Base-by-base conservation (phyloP, 73 alveolate species). In the Breviolum minutum region DNA sequence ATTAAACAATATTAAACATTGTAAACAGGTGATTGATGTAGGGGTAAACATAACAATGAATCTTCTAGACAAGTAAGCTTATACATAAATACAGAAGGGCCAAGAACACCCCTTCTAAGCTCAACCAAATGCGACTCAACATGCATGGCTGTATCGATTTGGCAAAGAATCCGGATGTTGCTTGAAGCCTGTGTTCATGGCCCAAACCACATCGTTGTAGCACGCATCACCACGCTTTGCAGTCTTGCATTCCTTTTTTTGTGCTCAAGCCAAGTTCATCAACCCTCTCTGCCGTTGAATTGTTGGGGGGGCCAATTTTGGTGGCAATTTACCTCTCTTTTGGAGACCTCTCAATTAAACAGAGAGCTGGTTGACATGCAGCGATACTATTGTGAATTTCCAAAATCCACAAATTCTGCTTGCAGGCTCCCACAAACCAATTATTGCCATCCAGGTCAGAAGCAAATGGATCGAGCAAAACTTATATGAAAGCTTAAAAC, bases 161-260 rank as follows among this genome's bases (percentile, higher is more conserved):
- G 4, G 63, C 64, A 63, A 82, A 54, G 93, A 48, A 26, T 54
- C 93, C 8, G 93, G 93, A 60, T 84, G 93, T 60, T 61, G 93
- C 20, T 84, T 54, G 85, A 68, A 68, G 70, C 95, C 95, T 8
- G 61, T 40, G 22, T 16, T n/a, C 84, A 29, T 88, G 54, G 95
- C 83, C 95, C 95, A 87, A 30, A 68, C 68, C 86, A 88, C 95
- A 22, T 88, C 95, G n/a, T 69, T 88, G 95, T 88, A 88, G 85
- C 95, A 88, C 24, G 61, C 19, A 70, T 88, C 95, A n/a, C 95
- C 95, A 26, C 76, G 76, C 95, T 60, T 32, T 71, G 95, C 95
- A 10, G 84, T 69, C 20, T 62, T 64, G 77, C 87, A 90, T 30
- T 90, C 97, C 95, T 68, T 27, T 17, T 26, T n/a, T 14, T 7